Conservation (phyloP, 1,139 yeast genomes). For the Ashbya aceris region DNA sequence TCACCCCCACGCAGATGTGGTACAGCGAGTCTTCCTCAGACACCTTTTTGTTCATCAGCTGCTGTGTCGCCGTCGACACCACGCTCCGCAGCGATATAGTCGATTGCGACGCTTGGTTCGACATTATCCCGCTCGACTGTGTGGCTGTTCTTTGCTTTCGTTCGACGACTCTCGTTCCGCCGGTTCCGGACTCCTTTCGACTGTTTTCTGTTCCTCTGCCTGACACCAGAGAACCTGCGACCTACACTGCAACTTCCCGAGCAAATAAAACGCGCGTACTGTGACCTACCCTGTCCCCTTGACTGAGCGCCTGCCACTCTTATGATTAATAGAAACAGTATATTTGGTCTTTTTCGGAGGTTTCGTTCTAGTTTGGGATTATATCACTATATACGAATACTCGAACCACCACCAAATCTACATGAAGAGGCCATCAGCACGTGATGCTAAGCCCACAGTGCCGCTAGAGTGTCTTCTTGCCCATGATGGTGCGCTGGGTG, state of each 20-base stretch:
- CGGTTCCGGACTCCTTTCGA: too few relatives aligned
- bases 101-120: slow-evolving; percentile 8
- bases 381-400: slow-evolving; percentile 1
- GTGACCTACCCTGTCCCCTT: too few relatives aligned
- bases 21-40: slow-evolving; percentile 62
- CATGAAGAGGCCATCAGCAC: too few relatives aligned
- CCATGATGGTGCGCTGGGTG: slow-evolving; percentile 70
- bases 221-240: too few relatives aligned
- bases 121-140: background rate
- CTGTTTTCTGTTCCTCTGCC: too few relatives aligned
- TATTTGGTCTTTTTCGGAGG: slow-evolving; percentile 1
- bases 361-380: background rate
- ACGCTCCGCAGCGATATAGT: slow-evolving; percentile 33
- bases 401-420: background rate
- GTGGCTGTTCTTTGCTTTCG: too few relatives aligned
- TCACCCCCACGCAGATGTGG: slow-evolving; percentile 56
- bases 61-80: slow-evolving; percentile 28
- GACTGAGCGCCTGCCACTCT: too few relatives aligned
- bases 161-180: too few relatives aligned
- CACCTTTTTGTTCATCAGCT: slow-evolving; percentile 56
- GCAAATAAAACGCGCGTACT: too few relatives aligned
- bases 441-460: background rate
- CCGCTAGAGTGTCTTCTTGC: slow-evolving; percentile 47
- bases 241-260: too few relatives aligned
- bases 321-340: background rate